Base-by-base conservation (phyloP, 1,284 basidiomycete genomes). In the Melampsora larici-populina region DNA sequence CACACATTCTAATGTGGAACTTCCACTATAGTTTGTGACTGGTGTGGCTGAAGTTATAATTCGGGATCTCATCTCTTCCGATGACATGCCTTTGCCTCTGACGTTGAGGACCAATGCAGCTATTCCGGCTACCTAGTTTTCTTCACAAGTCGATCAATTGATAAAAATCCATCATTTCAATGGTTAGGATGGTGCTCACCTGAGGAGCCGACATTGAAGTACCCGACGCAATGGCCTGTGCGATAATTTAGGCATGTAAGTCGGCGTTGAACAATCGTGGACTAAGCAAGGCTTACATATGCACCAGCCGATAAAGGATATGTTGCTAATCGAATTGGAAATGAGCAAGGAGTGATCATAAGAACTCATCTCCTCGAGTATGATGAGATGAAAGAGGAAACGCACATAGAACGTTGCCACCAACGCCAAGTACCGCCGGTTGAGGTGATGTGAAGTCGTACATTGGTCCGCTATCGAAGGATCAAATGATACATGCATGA, bases 351-450 rank as follows among this genome's bases (percentile, higher is more conserved):
- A 46, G 15, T 11, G 1, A 46, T 46, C 13, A 46, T 46, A 46
- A 46, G 43, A 46, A 46, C 0, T 17, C 43, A 46, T 46, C 1
- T 17, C 43, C 8, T 17, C 1, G 43, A 46, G 43, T 46, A 46
- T 46, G 13, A 46, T 11, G 43, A 46, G 43, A 46, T 46, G 3
- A 11, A 46, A 46, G 43, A 17, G 24, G 60, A 60, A 66, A 66
- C 66, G 36, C 24, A 78, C 76, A 78, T 17, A 78, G 62, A 7
- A 78, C 69, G 33, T 78, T 78, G 7, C 76, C 76, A 48, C 76
- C 76, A 11, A 78, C 76, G 31, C 69, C 76, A 36, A 78, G 76
- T 6, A 67, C 69, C 9, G 68, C 68, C 18, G 76, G 76, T 51
- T 70, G 63, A n/a, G 69, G 76, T 21, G 68, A 58, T 55, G 29